Conservation (phyloP, 1,284 basidiomycete species). For the Mycena sp. region DNA sequence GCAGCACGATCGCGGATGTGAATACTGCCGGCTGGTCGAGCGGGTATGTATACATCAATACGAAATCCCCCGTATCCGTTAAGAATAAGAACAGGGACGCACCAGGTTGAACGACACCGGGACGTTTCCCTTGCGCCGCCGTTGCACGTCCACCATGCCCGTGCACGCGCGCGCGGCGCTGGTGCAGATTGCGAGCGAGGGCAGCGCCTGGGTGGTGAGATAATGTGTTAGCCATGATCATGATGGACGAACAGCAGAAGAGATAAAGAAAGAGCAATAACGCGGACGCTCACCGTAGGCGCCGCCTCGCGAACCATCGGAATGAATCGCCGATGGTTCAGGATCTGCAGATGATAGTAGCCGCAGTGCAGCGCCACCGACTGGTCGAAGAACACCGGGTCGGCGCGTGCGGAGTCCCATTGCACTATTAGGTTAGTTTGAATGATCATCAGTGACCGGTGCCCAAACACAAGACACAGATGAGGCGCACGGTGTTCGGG, state of each 20-base stretch:
- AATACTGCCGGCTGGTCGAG: conserved; percentile 53
- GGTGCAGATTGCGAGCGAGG: conserved; percentile 23
- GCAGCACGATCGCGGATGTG: conserved; percentile 75
- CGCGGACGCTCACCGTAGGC: conserved; percentile 17
- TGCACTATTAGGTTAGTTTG: conserved; percentile 9
- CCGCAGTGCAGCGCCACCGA: conserved; percentile 1
- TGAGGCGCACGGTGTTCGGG: conserved; percentile 11
- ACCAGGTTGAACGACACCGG: conserved; percentile 8
- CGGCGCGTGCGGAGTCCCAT: conserved; percentile 17
- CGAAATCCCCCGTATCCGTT: too few relatives aligned
- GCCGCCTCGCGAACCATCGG: conserved; percentile 28
- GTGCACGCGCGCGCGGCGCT: too few relatives aligned
- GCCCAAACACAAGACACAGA: not conserved
- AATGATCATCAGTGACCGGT: not conserved
- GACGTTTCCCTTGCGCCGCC: not conserved
- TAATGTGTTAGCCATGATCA: too few relatives aligned
- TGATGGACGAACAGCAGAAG: too few relatives aligned
- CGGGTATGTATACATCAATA: too few relatives aligned
- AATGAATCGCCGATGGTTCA: conserved; percentile 25
- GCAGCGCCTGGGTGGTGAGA: conserved; percentile 18
- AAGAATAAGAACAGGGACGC: too few relatives aligned
- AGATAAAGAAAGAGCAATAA: too few relatives aligned
- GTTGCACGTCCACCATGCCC: conserved; percentile 10
- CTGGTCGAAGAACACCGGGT: conserved; percentile 25
- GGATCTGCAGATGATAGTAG: conserved; percentile 15